Percentiles rank a stretch among this genome's conserved stretches.
phyloP scores from a whole-genome alignment of 2,329 filamentous ascomycete genomes.

The Clonostachys chloroleuca region DNA sequence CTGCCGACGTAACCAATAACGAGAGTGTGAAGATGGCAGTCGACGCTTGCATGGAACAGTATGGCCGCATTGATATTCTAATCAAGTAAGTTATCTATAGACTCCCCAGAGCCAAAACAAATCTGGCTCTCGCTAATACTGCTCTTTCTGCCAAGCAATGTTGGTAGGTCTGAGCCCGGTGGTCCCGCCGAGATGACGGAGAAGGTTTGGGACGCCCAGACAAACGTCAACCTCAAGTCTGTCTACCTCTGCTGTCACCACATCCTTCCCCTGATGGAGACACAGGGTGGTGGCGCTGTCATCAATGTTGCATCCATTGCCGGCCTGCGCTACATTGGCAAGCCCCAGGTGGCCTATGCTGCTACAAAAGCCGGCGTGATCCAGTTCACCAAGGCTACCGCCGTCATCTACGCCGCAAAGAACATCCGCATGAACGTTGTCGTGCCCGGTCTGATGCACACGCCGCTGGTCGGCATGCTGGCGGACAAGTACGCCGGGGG shows the following conservation, averaged over 20 bases:
- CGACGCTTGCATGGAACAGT: too few relatives aligned
- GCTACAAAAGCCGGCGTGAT: conserved; percentile 45
- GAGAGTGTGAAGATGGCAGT: too few relatives aligned
- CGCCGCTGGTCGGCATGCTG: too few relatives aligned
- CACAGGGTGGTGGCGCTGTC: conserved; percentile 34
- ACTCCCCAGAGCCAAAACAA: too few relatives aligned
- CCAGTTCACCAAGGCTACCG: conserved; percentile 42
- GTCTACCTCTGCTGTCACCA: conserved; percentile 48
- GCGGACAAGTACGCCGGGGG: too few relatives aligned
- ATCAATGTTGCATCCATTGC: conserved; percentile 40
- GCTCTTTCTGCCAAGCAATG: too few relatives aligned
- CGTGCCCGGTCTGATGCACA: too few relatives aligned
- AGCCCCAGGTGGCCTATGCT: conserved; percentile 48
- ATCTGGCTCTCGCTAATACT: too few relatives aligned
- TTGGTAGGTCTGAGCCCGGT: conserved; percentile 49
- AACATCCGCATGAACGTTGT: conserved; percentile 49
- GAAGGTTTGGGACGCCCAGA: conserved; percentile 44
- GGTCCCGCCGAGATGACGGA: conserved; percentile 42
- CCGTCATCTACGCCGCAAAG: conserved; percentile 41
- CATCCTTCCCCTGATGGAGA: conserved; percentile 49
- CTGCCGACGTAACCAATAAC: too few relatives aligned
- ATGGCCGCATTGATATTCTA: conserved; percentile 57
- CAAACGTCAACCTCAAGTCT: conserved; percentile 50
- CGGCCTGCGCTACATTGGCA: too few relatives aligned
- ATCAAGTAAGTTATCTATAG: too few relatives aligned